Evolutionary conservation across 2,329 filamentous ascomycete species (phyloP), one percentile per base, ranked within the genome.

Genomic region (Botrytis paeoniae): DNA sequence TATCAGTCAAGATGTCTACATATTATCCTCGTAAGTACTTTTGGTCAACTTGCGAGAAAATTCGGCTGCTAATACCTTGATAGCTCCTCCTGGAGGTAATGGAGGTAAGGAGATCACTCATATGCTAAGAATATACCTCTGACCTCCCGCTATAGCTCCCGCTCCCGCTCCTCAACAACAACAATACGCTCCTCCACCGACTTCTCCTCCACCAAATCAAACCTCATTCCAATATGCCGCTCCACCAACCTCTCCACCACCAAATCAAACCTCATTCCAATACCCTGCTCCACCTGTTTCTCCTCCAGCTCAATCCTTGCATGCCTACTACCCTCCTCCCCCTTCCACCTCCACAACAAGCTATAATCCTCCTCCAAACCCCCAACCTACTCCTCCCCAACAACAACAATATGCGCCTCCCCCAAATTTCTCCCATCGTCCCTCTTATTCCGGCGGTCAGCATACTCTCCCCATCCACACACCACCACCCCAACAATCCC

Each of bases 1-100:
- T 8, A n/a, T 57, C 48, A 41, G 16, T 72, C 70, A 75, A 62
- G 51, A 80, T 80, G 78, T 80, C 79, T 39, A 74, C 75, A 45
- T 80, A 80, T 64, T 81, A 81, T 77, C 80, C 80, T 78, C 80
- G 80, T 81, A 74, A 76, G 80, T 79, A 43, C 54, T n/a, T 45
- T 10, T 16, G 10, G 18, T 43, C 48, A 43, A 14, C 63, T 74
- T 74, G 70, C 62, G 59, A 39, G 39, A n/a, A 45, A 37, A 60
- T 65, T 45, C 39, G n/a, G 41, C 54, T 41, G 74, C 75, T 80
- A 75, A 79, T 65, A 71, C 60, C 69, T 29, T 32, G 37, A 65
- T 59, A 81, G 79, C 79, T 77, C 78, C 79, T 73, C 79, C 79
- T 43, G 77, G 76, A 43, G 77, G 75, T 32, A 78, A 76, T 71